phyloP scores from a whole-genome alignment of 805 yeast genomes.

The Yarrowia porcina region DNA sequence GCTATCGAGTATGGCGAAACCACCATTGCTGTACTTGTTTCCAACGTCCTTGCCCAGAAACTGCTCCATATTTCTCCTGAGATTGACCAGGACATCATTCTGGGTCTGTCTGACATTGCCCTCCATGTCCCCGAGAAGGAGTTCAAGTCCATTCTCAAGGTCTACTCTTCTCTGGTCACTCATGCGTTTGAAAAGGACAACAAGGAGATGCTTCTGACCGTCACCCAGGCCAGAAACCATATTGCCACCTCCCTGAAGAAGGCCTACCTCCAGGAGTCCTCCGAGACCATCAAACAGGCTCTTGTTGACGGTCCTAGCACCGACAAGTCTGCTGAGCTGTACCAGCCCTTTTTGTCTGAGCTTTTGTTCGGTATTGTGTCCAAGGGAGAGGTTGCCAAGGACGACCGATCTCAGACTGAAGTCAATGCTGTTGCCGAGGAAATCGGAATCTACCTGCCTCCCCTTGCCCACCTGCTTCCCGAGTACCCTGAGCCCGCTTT shows the following conservation, averaged over 20 bases:
- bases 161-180: slow-evolving; percentile 40
- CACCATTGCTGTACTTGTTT: slow-evolving; percentile 70
- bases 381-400: slow-evolving; percentile 73
- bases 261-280: slow-evolving; percentile 47
- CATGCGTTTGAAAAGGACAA: slow-evolving; percentile 47
- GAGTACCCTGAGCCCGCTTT: slow-evolving; percentile 47
- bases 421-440: slow-evolving; percentile 52
- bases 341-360: slow-evolving; percentile 58
- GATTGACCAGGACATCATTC: slow-evolving; percentile 55
- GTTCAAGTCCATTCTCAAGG: slow-evolving; percentile 57
- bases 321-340: slow-evolving; percentile 44
- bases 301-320: slow-evolving; percentile 27
- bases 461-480: slow-evolving; percentile 75
- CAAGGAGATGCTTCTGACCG: slow-evolving; percentile 34
- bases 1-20: slow-evolving; percentile 65
- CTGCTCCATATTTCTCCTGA: slow-evolving; percentile 45
- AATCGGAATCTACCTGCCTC: slow-evolving; percentile 62
- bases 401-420: slow-evolving; percentile 59
- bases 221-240: slow-evolving; percentile 26
- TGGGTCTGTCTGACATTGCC: slow-evolving; percentile 63
- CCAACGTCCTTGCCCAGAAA: slow-evolving; percentile 80
- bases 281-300: slow-evolving; percentile 26
- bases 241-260: slow-evolving; percentile 42
- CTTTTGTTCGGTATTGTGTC: slow-evolving; percentile 63
- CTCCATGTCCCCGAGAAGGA: slow-evolving; percentile 62